These are phyloP conservation scores for Trypanosoma grayi DNA, from an alignment of 208 protist genomes.

Conservation along the genomic window DNA sequence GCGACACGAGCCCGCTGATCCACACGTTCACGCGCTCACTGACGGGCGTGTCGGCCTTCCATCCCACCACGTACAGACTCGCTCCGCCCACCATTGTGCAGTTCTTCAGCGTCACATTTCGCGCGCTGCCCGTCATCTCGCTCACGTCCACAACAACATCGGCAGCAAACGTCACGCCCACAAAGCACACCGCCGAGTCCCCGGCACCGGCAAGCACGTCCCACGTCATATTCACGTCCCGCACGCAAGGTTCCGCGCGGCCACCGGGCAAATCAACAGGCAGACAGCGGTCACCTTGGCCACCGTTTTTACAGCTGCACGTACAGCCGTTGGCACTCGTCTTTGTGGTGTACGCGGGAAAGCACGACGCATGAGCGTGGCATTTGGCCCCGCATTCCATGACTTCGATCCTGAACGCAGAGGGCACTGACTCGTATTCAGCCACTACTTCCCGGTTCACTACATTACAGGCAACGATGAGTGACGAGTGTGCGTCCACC, in stretches of 20 bases:
- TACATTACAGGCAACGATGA: slow-evolving; percentile 1
- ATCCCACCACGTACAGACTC: slow-evolving; percentile 15
- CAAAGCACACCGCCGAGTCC: slow-evolving; percentile 1
- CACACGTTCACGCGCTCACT: slow-evolving; percentile 4
- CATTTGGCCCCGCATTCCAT: neutral
- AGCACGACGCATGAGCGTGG: neutral
- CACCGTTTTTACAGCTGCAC: slow-evolving; percentile 2
- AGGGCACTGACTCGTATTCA: neutral
- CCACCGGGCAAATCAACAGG: slow-evolving; percentile 6
- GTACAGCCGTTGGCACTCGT: neutral
- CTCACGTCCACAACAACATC: slow-evolving; percentile 4
- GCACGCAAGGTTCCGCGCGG: slow-evolving; percentile 5
- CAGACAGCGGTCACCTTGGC: slow-evolving; percentile 5
- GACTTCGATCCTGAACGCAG: neutral
- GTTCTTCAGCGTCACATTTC: slow-evolving; percentile 12
- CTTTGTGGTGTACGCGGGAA: neutral
- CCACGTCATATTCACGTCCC: slow-evolving; percentile 4
- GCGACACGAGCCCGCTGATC: slow-evolving; percentile 13
- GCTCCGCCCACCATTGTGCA: slow-evolving; percentile 1
- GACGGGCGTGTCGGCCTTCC: neutral
- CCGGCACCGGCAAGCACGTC: slow-evolving; percentile 6
- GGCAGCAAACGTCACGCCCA: slow-evolving; percentile 11
- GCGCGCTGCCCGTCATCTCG: neutral
- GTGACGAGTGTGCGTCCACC: neutral
- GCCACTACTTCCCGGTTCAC: neutral